Base-by-base conservation (phyloP, 75 land plant species). In the Adiantum capillusveneris region DNA sequence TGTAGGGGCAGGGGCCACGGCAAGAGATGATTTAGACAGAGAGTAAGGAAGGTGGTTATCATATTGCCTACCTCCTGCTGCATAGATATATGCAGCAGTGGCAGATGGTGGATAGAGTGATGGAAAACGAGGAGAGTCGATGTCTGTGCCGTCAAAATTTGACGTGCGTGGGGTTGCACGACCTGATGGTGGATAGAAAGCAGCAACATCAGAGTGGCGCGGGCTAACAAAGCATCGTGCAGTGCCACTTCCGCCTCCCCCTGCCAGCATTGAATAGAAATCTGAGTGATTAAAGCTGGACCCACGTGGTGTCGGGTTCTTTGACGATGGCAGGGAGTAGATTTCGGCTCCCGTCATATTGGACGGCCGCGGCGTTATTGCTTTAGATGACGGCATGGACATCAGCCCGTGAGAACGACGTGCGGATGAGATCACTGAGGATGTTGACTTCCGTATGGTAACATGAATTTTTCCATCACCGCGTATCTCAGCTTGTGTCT, bases 391-490 rank as follows among this genome's bases (percentile, higher is more conserved):
- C 13, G 41, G 26, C 64, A 44, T 44, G 18, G 69, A 28, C 20
- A 0, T 36, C 19, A 56, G 31, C 48, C n/a, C 27, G 59, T 63
- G 24, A 26, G 65, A 29, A 28, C 17, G 17, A 0, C 31, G 28
- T 18, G 58, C 30, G 0, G 14, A 24, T 34, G 37, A 34, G 37
- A 34, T 34, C 9, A 29, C 56, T 0, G 86, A 89, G 0, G 90
- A 79, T 20, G 81, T 83, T 0, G 97, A 92, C 59, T 82, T 81
- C 51, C 97, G 58, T 22, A 92, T 84, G 0, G 83, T 88, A 22
- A 92, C 97, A 66, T 92, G 97, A 53, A 92, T 72, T 69, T 88
- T 88, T 21, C 97, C 97, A 65, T 92, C 97, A 24, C 75, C 81
- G 25, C 92, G 91, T 25, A 92, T 56, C 59, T 85, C 90, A 1